These are phyloP conservation scores for Drechslerella coelobrocha DNA, from an alignment of 2,329 filamentous ascomycete genomes.

Conservation along the genomic window DNA sequence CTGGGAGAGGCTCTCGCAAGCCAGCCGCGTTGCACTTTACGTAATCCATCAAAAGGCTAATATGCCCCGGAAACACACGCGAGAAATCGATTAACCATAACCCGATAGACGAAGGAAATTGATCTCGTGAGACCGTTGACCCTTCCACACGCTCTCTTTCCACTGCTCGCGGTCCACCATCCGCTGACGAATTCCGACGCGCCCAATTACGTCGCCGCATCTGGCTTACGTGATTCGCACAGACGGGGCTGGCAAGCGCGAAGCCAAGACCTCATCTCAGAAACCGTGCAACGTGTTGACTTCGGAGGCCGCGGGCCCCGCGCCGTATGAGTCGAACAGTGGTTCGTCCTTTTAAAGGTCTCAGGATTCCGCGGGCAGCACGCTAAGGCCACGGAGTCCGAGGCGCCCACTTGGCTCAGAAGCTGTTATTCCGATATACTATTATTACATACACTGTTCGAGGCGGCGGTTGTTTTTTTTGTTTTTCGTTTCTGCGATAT, in stretches of 20 bases:
- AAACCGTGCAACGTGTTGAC: constrained; percentile 4
- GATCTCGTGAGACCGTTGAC: no score
- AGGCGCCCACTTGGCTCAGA: constrained; percentile 27
- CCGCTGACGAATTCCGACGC: constrained; percentile 4
- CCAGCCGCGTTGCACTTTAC: not conserved
- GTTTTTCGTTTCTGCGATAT: no score
- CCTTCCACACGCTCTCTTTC: no score
- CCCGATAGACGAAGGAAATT: no score
- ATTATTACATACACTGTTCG: constrained; percentile 5
- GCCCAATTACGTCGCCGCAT: constrained; percentile 1
- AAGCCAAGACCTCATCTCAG: not conserved
- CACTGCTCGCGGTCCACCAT: not conserved
- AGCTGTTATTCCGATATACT: not conserved
- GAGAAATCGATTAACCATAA: no score
- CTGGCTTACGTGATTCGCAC: not conserved
- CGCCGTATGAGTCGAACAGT: constrained; percentile 6
- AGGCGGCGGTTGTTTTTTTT: not conserved
- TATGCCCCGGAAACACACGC: not conserved
- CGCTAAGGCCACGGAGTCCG: constrained; percentile 48
- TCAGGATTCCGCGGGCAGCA: constrained; percentile 31
- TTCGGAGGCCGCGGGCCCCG: constrained; percentile 45
- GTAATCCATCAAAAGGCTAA: not conserved
- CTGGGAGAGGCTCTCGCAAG: no score
- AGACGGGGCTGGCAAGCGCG: not conserved
- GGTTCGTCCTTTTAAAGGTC: constrained; percentile 26